These are phyloP conservation scores for Tilletiopsis washingtonensis DNA, from an alignment of 1,284 basidiomycete genomes.

Conservation along the genomic window DNA sequence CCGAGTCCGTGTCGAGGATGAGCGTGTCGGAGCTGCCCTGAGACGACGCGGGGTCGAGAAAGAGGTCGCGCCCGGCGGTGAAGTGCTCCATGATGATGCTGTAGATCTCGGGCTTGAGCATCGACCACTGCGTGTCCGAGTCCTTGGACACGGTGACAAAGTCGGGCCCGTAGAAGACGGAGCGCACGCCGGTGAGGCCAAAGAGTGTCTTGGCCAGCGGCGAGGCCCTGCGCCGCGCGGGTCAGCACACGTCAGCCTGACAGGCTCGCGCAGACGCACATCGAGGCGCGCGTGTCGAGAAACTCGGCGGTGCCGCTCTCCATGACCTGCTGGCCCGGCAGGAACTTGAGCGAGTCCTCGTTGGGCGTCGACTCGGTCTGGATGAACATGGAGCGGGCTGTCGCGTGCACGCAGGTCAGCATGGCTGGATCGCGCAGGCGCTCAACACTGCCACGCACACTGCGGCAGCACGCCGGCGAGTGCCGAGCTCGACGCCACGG, in stretches of 20 bases:
- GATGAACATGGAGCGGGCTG: constrained; percentile 9
- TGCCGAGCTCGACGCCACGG: no score
- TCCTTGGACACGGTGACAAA: constrained; percentile 96
- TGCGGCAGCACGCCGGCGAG: no score
- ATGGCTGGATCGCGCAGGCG: no score
- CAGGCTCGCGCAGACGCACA: constrained; percentile 10
- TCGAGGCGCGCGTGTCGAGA: constrained; percentile 58
- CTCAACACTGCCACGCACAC: no score
- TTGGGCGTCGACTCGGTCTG: constrained; percentile 88
- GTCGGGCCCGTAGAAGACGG: constrained; percentile 92
- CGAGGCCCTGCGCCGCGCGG: constrained; percentile 51
- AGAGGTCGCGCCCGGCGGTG: constrained; percentile 75
- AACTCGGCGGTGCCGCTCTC: constrained; percentile 78
- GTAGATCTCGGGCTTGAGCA: constrained; percentile 96
- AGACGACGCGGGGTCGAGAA: constrained; percentile 54
- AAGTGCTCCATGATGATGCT: constrained; percentile 97
- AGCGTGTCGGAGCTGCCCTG: constrained; percentile 88
- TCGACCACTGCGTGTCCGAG: constrained; percentile 72
- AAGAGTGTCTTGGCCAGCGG: constrained; percentile 88
- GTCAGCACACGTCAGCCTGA: neutral
- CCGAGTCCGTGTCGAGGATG: constrained; percentile 91
- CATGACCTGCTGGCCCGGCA: constrained; percentile 85
- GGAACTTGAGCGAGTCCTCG: constrained; percentile 94
- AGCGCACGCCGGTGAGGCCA: constrained; percentile 79
- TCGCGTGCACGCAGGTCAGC: no score